phyloP scores from a whole-genome alignment of 305 asterid genomes.

The Nicotiana rustica region DNA sequence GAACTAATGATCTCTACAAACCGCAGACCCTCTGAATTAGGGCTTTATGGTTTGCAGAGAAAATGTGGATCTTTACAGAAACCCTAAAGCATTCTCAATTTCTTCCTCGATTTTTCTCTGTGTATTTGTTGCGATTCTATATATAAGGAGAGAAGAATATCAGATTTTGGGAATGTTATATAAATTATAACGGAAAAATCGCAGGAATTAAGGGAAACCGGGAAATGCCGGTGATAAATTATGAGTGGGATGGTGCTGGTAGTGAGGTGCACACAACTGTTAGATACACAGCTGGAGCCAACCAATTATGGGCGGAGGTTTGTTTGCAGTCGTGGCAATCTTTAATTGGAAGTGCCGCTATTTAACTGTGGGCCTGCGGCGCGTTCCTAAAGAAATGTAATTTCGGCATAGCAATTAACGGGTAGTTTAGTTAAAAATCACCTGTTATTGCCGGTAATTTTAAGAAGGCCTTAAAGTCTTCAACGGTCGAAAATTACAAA shows the following conservation, averaged over 20 bases:
- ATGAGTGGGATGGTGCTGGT: not conserved
- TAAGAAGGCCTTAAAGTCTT: too few species aligned
- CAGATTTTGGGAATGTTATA: not conserved
- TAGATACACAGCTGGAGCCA: conserved; percentile 36
- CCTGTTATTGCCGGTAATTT: too few species aligned
- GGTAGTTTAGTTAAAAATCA: too few species aligned
- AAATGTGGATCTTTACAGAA: not conserved
- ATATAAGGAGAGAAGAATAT: not conserved
- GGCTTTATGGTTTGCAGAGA: conserved; percentile 35
- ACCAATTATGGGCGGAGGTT: not conserved
- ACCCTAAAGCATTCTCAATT: conserved; percentile 24
- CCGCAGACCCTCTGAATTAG: conserved; percentile 31
- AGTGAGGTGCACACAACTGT: conserved; percentile 26
- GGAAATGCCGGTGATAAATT: conserved; percentile 26
- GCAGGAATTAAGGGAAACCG: conserved; percentile 33
- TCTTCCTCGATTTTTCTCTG: conserved; percentile 1
- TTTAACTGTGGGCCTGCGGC: conserved; percentile 7
- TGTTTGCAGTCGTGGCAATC: not conserved
- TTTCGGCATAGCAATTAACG: not conserved
- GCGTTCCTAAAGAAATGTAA: not conserved
- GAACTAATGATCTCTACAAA: conserved; percentile 12
- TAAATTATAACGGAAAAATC: conserved; percentile 39
- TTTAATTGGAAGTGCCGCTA: not conserved
- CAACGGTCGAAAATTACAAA: too few species aligned
- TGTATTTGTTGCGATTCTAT: not conserved